Percentiles rank a stretch among this genome's conserved stretches.
These are phyloP conservation scores for Neonectria sp. DNA, from an alignment of 2,329 filamentous ascomycete species.

Conservation along the genomic window DNA sequence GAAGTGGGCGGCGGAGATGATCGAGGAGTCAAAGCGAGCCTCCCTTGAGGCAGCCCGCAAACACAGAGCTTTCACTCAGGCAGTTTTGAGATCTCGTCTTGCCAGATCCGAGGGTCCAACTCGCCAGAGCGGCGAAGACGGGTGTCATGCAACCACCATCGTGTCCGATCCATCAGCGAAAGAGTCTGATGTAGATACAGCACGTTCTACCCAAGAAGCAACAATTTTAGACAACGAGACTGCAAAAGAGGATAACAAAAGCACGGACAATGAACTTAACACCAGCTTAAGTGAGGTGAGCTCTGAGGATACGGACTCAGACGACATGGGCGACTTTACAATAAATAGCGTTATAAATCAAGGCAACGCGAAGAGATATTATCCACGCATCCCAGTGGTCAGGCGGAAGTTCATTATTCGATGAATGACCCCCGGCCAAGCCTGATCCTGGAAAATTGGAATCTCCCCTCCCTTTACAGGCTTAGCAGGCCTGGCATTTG, in stretches of 20 bases:
- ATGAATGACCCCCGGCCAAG: not conserved
- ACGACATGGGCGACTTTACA: not conserved
- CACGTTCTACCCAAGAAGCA: not conserved
- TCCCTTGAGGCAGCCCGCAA: too few species aligned
- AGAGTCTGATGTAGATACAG: not conserved
- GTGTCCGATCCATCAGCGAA: not conserved
- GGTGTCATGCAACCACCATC: too few species aligned
- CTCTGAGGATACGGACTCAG: not conserved
- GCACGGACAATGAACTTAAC: not conserved
- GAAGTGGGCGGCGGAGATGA: slow-evolving; percentile 10
- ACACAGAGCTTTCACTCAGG: too few species aligned
- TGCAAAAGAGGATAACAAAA: not conserved
- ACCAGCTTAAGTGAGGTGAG: not conserved
- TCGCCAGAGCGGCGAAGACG: too few species aligned
- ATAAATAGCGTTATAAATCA: not conserved
- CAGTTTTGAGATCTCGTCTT: too few species aligned
- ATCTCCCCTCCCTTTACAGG: too few species aligned
- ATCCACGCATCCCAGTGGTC: not conserved
- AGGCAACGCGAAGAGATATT: not conserved
- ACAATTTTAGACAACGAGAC: too few species aligned
- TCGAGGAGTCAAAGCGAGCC: not conserved
- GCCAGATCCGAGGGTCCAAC: too few species aligned
- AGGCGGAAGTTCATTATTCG: not conserved
- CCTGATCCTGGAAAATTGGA: too few species aligned
- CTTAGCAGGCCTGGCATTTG: too few species aligned